Evolutionary conservation across 2,329 filamentous ascomycete species (phyloP), one percentile per base, ranked within the genome.

Genomic region (Neobulgaria alba): DNA sequence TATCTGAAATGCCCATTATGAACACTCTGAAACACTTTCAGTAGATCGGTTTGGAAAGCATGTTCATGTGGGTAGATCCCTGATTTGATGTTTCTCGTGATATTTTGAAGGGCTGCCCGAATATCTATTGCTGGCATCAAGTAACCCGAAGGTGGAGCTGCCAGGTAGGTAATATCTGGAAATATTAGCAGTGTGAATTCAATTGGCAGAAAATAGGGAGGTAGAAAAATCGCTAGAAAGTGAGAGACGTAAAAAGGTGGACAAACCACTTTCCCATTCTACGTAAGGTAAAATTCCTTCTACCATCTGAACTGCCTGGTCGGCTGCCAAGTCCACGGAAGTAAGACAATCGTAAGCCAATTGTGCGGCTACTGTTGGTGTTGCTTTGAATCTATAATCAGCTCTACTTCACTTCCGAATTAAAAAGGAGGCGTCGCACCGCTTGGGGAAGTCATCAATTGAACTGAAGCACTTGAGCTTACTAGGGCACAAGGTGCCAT

Each of bases 1-100:
- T 70, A 78, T 1, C 63, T 61, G 38, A 80, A 77, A 54, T 85
- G 80, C 0, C 77, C 77, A 55, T 85, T 79, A 50, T 82, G 77
- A 2, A 73, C 72, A 2, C 64, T 63, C 29, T 67, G 65, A 21
- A 79, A 64, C 4, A 73, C 60, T 19, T 64, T 59, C 39, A 72
- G 70, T 2, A 85, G 62, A 18, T 73, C 72, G 5, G 61, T 49
- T 49, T 76, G 70, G 48, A 77, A 75, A 4, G 73, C 67, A 53
- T 71, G 73, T 49, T 78, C 72, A 55, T 49, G 52, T 5, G 33
- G 18, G 38, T 52, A 56, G 23, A 26, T 29, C 3, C 42, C 45
- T 5, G 29, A 33, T 19, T 42, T 23, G n/a, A 56, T 47, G 18
- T 47, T 46, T 2, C 16, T 29, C 12, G 41, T 36, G 14, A 54